Evolutionary conservation across 2,329 filamentous ascomycete genomes (phyloP), one percentile per base, ranked within the genome.

Genomic region (Alternaria metachromatica): DNA sequence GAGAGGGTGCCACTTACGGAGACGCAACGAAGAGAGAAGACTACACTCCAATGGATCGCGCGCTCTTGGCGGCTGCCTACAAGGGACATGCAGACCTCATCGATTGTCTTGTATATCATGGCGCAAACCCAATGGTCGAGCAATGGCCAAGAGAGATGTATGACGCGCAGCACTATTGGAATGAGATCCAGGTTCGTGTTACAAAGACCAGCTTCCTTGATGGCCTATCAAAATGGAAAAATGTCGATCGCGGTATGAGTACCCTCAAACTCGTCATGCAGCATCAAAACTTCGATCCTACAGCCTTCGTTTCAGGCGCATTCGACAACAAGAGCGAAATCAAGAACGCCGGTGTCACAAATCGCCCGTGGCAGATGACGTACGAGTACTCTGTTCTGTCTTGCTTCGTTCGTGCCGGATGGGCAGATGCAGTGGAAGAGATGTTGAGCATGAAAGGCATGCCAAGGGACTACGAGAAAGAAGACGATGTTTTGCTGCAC

Each of bases 261-360:
- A 59, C 65, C 6, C 26, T 71, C 23, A 70, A 63, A 23, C 51
- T 65, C 15, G 65, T 71, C 25, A 70, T 68, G 50, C 63, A 68
- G 7, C 66, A 61, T 30, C 62, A 60, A 2, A 60, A 63, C 7
- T 70, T 71, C 5, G 62, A 70, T 11, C 65, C 69, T 5, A 50
- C 65, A 6, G 55, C 64, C 5, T 48, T 64, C 3, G 62, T 70
- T 6, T 59, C 67, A 7, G 65, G 65, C 6, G 56, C 68, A 10
- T 71, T 70, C n/a, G 69, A 71, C 37, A 71, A 58, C 21, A 68
- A 63, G 30, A 68, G 69, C 23, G 69, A 71, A 26, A n/a, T 65
- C 10, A 62, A 70, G 21, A 57, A 56, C 15, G 62, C 64, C 5
- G 63, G 63, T 21, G 66, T 65, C 23, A 41, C 53, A 5, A 11